Percentiles rank a stretch among this genome's conserved stretches.
Evolutionary conservation across 768 basidiomycete genomes (phyloP).

Genomic region (Lactarius vividus): DNA sequence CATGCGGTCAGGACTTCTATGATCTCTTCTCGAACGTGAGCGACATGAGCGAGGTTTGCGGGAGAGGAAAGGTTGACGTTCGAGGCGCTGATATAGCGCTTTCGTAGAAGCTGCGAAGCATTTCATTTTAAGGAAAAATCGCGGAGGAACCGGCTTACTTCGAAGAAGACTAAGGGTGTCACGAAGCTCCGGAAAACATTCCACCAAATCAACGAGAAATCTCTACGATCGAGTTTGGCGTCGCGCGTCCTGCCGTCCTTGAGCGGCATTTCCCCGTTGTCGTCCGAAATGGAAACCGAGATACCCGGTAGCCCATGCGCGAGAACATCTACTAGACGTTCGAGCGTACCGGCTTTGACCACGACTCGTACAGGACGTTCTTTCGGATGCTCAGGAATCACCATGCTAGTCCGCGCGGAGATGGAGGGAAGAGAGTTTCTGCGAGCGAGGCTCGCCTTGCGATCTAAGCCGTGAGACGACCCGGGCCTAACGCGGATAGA

Average conservation of each 20-base stretch:
- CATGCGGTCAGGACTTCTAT: slow-evolving; percentile 67
- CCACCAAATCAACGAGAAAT: slow-evolving; percentile 83
- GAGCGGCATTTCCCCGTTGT: slow-evolving; percentile 82
- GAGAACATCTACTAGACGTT: slow-evolving; percentile 68
- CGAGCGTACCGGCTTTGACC: slow-evolving; percentile 76
- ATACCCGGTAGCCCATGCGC: slow-evolving; percentile 76
- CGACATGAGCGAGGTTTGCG: slow-evolving; percentile 48
- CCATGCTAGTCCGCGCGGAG: slow-evolving; percentile 56
- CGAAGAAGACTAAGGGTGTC: slow-evolving; percentile 78
- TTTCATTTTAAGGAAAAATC: slow-evolving; percentile 7
- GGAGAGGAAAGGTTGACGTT: slow-evolving; percentile 42
- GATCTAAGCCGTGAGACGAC: slow-evolving; percentile 62
- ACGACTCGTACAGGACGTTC: slow-evolving; percentile 73
- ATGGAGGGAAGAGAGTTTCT: slow-evolving; percentile 79
- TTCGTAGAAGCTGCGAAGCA: slow-evolving; percentile 60
- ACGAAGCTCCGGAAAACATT: slow-evolving; percentile 79
- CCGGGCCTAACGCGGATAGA: slow-evolving; percentile 78
- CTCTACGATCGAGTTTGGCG: slow-evolving; percentile 65
- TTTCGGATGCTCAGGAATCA: slow-evolving; percentile 59
- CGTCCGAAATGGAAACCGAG: slow-evolving; percentile 78
- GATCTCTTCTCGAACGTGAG: slow-evolving; percentile 58
- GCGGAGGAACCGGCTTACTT: slow-evolving; percentile 48
- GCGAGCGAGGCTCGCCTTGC: slow-evolving; percentile 73
- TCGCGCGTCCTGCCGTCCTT: slow-evolving; percentile 71
- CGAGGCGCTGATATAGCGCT: slow-evolving; percentile 61